Base-by-base conservation (phyloP, 2,329 filamentous ascomycete genomes). In the Colletotrichum shisoi region DNA sequence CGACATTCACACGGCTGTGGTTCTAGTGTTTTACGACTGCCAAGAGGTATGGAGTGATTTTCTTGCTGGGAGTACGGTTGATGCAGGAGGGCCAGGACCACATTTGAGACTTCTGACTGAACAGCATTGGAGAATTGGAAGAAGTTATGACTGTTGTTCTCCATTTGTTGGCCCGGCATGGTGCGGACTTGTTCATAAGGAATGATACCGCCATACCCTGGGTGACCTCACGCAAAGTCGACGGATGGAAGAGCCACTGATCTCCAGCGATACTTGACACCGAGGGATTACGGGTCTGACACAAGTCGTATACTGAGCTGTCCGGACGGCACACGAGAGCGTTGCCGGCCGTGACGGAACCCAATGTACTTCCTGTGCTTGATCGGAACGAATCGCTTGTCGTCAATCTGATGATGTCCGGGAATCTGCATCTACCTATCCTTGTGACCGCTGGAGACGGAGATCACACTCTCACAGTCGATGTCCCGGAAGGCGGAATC, bases 171-270 rank as follows among this genome's bases (percentile, higher is more conserved):
- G 7, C 7, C 5, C 34, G 31, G 6, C 40, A 45, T 57, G 21
- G 48, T 9, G 39, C 57, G 11, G 70, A 39, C 15, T 71, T 53
- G 37, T 70, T 67, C 12, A 71, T 27, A 9, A 68, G 54, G 42
- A 61, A 71, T 2, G 64, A 69, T 3, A 52, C 46, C 4, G 70
- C 31, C 31, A 42, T 1, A 70, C 69, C 0, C 8, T 34, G 70
- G 70, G 27, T 70, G 71, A 3, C 69, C 70, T 34, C 68, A 71
- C 0, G 69, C 69, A 19, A 69, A 46, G 12, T 70, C 68, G 48
- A 67, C 70, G 17, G 69, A 68, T 34, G 69, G 54, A 49, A 2
- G 69, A 51, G 4, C 39, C n/a, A 4, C 57, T 57, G 4, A 42
- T 58, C 11, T 62, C 51, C 13, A 58, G 12, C 62, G 57, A 69